Evolutionary conservation across 306 rosid species (phyloP), one percentile per base, ranked within the genome.

Genomic region (Vigna trinervia): DNA sequence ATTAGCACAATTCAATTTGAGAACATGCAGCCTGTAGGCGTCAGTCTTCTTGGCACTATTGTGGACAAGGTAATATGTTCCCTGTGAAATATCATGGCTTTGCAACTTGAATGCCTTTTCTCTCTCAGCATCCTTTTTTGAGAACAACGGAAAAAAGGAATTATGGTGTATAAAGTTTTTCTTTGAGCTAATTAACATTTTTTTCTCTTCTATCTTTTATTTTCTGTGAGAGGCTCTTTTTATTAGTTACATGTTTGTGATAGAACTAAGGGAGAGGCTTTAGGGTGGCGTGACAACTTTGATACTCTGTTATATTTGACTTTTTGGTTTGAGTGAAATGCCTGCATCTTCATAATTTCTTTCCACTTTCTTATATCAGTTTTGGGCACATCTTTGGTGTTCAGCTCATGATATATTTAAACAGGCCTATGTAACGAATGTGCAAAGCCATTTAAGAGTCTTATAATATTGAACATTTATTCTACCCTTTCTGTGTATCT

Each of bases 1-100:
- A 95, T 95, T 68, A 92, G 98, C 90, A 95, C 97, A 17, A 88
- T 90, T 79, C 98, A 95, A 78, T 95, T 95, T 81, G 98, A 95
- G 88, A 87, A 74, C 89, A 89, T 95, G 96, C 96, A 85, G 87
- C 97, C 97, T 51, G 88, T 95, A 84, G 98, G 98, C 8, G 96
- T 95, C 51, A 73, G 88, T 68, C 97, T 95, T 81, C 91, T 95
- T 71, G 88, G 96, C 71, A 83, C 89, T 54, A 89, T 95, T 72
- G 86, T 91, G 67, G 98, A 95, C 77, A 92, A 95, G 96, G 98
- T 92, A 88, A 77, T 57, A 28, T 80, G 52, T 73, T 81, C 17
- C 64, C 20, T 74, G 22, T 60, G 72, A 75, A 65, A 69, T 50
- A 67, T 56, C 46, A 28, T 76, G 50, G 34, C 5, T 76, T 75